A percentile compares a stretch with the other conserved stretches of the same genome.
Conservation (phyloP, 768 basidiomycete genomes). For the Lentinula lateritia region DNA sequence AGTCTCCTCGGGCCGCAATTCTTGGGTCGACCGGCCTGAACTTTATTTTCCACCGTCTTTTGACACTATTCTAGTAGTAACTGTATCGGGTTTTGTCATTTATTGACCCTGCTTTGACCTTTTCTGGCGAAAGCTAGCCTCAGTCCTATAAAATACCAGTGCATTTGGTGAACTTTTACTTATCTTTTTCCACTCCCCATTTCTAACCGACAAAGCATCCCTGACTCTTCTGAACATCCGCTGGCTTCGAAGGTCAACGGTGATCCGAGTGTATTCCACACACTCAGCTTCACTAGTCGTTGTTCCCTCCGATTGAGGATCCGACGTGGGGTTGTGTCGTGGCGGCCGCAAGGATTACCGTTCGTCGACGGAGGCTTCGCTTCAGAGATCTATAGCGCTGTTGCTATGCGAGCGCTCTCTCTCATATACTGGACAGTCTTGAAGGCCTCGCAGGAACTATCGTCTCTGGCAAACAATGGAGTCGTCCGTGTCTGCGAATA, state of each 20-base stretch:
- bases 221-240: background rate
- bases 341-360: constrained; percentile 8
- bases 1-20: background rate
- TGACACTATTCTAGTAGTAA: too few relatives aligned
- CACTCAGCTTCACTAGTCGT: background rate
- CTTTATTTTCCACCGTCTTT: background rate
- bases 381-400: too few relatives aligned
- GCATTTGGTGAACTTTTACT: background rate
- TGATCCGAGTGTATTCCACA: constrained; percentile 2
- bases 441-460: too few relatives aligned
- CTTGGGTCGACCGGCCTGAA: background rate
- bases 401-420: too few relatives aligned
- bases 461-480: too few relatives aligned
- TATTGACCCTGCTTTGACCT: too few relatives aligned
- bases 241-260: background rate
- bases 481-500: too few relatives aligned
- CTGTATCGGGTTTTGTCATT: too few relatives aligned
- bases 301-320: background rate
- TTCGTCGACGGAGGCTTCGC: background rate
- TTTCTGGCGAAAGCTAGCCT: background rate
- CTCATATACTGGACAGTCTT: too few relatives aligned
- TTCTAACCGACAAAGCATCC: too few relatives aligned
- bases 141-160: background rate
- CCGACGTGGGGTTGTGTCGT: constrained; percentile 1
- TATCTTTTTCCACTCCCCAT: background rate